Evolutionary conservation across 2,329 filamentous ascomycete species (phyloP), one percentile per base, ranked within the genome.

Genomic region (Colletotrichum chlorophyti): DNA sequence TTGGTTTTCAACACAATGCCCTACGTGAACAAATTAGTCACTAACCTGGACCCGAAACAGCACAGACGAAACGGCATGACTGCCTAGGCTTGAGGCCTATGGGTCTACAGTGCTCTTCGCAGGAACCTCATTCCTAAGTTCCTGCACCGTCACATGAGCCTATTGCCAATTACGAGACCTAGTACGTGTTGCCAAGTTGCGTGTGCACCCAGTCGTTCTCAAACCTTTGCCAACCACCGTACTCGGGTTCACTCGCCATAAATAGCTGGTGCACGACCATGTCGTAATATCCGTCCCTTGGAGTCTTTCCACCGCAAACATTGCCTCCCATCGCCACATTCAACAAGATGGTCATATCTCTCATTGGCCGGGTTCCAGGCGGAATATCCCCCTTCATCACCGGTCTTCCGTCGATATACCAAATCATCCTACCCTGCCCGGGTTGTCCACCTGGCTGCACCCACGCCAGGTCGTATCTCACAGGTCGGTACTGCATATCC

Each of bases 281-380:
- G 54, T 86, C 83, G 65, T 87, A 86, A 19, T 72, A 69, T 0
- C 84, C 84, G 62, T 85, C 78, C 0, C 64, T 68, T 1, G 84
- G 84, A 12, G 74, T 69, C 65, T 76, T 77, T 0, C 82, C 83
- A 14, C 76, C 69, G 62, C 83, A 85, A 5, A 86, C 83, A 58
- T 82, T 85, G 0, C 84, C 84, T 0, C 84, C 84, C 80, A 87
- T 85, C 1, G 84, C 84, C n/a, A 87, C 75, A 57, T 87, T 87
- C 15, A 87, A 75, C 58, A 86, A 69, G 8, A 87, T 71, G 15
- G 77, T 78, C 70, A 79, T 86, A 23, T 86, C 83, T 53, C 80
- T 77, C 70, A 87, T 76, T 6, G 79, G 75, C 11, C 84, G 72
- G 3, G 81, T 85, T 0, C 83, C 82, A 2, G 66, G 63, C 0